These are phyloP conservation scores for Colletotrichum higginsianum DNA, from an alignment of 2,329 filamentous ascomycete genomes.

Conservation along the genomic window DNA sequence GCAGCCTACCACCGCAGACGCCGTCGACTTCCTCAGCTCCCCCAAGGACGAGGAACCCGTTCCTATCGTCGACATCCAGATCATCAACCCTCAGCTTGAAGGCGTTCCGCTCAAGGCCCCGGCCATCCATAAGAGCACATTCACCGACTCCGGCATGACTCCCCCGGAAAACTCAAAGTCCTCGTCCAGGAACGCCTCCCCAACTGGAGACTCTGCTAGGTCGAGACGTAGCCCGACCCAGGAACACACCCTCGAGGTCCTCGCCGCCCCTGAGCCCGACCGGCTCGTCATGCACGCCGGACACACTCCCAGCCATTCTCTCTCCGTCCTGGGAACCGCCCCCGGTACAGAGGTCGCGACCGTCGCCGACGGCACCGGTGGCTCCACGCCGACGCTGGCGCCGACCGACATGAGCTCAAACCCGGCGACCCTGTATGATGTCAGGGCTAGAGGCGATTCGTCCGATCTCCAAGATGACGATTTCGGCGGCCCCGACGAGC, in stretches of 20 bases:
- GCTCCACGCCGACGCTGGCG: constrained; percentile 52
- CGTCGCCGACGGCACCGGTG: constrained; percentile 57
- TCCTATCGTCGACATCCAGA: constrained; percentile 70
- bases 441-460: constrained; percentile 28
- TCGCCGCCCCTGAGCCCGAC: constrained; percentile 63
- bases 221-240: constrained; percentile 52
- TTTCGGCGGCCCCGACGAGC: constrained; percentile 44
- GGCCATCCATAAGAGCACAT: constrained; percentile 67
- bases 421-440: constrained; percentile 37
- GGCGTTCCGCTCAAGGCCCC: constrained; percentile 70
- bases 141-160: constrained; percentile 56
- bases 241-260: constrained; percentile 61
- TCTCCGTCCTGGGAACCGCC: constrained; percentile 65
- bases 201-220: constrained; percentile 45
- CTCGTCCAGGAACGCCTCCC: constrained; percentile 49
- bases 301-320: constrained; percentile 73
- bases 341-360: constrained; percentile 58
- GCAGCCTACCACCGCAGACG: constrained; percentile 52
- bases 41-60: constrained; percentile 54
- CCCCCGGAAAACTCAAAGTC: constrained; percentile 46
- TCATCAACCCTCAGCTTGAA: constrained; percentile 72
- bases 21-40: constrained; percentile 54
- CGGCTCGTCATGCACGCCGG: constrained; percentile 74
- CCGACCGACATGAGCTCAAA: constrained; percentile 45
- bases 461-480: constrained; percentile 38